Evolutionary conservation across 1,284 basidiomycete species (phyloP).

Genomic region (Meira miltonrushii): DNA sequence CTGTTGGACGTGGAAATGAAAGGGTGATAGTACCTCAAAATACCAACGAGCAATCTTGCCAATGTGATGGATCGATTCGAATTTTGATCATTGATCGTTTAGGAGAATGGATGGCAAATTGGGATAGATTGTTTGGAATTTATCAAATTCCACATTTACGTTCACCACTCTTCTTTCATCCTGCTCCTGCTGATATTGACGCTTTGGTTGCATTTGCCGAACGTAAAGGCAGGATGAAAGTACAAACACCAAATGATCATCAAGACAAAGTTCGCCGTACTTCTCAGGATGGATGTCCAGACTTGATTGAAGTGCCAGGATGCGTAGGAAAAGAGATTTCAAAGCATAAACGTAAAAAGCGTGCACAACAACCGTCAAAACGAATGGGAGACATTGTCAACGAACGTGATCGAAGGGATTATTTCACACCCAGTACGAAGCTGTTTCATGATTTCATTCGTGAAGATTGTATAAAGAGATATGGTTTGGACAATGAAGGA

Average conservation of each 20-base stretch:
- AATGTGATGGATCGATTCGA: slow-evolving; percentile 23
- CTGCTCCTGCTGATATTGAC: slow-evolving; percentile 50
- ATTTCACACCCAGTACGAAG: slow-evolving; percentile 42
- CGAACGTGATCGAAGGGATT: slow-evolving; percentile 53
- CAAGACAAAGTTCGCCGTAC: background rate
- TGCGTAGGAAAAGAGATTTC: slow-evolving; percentile 53
- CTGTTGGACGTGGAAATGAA: too few species aligned
- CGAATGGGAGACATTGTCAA: slow-evolving; percentile 39
- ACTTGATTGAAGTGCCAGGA: slow-evolving; percentile 49
- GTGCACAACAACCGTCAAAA: slow-evolving; percentile 12
- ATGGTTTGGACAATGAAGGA: slow-evolving; percentile 19
- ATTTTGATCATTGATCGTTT: slow-evolving; percentile 42
- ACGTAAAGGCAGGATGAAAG: slow-evolving; percentile 6
- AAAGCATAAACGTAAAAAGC: slow-evolving; percentile 52
- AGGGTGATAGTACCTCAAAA: too few species aligned
- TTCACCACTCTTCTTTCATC: slow-evolving; percentile 54
- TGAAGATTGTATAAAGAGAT: slow-evolving; percentile 30
- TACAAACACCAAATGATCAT: slow-evolving; percentile 6
- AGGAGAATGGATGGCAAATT: slow-evolving; percentile 37
- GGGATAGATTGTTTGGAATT: slow-evolving; percentile 30
- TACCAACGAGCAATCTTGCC: slow-evolving; percentile 7
- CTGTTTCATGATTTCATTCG: slow-evolving; percentile 47
- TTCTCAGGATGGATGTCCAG: slow-evolving; percentile 13
- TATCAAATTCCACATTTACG: slow-evolving; percentile 46
- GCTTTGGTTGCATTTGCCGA: slow-evolving; percentile 47